Percentiles rank a stretch among this genome's conserved stretches.
Conservation (phyloP, 805 yeast genomes). For the Starmerella riodocensis region DNA sequence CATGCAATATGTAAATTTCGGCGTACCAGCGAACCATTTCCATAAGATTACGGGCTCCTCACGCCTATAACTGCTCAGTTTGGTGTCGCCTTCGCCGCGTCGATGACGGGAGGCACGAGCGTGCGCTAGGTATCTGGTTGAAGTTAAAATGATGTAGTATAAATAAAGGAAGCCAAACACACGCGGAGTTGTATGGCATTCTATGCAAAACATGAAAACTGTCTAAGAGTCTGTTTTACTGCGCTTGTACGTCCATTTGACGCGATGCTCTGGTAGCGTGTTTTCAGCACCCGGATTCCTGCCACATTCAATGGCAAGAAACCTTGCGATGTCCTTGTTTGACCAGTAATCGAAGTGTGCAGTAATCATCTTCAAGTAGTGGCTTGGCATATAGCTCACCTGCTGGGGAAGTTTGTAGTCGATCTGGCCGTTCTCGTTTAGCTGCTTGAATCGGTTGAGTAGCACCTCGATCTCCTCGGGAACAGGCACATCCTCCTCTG, state of each 20-base stretch:
- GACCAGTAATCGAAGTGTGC: conserved; percentile 89
- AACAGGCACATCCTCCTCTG: neutral
- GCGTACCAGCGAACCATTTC: no score
- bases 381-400: conserved; percentile 57
- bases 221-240: no score
- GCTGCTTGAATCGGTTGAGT: conserved; percentile 19
- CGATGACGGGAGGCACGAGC: no score
- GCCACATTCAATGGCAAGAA: conserved; percentile 30
- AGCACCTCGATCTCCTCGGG: conserved; percentile 12
- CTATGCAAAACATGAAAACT: no score
- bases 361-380: conserved; percentile 64
- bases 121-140: no score
- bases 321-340: conserved; percentile 67
- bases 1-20: no score
- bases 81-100: no score
- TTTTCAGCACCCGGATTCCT: conserved; percentile 24
- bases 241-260: conserved; percentile 12
- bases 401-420: conserved; percentile 51
- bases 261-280: conserved; percentile 19
- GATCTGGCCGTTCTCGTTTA: conserved; percentile 69
- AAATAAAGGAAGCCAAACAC: no score
- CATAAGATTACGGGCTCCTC: no score
- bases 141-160: no score
- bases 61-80: no score
- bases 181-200: no score